Conservation (phyloP, 768 basidiomycete species). For the Chalciporus piperatus region DNA sequence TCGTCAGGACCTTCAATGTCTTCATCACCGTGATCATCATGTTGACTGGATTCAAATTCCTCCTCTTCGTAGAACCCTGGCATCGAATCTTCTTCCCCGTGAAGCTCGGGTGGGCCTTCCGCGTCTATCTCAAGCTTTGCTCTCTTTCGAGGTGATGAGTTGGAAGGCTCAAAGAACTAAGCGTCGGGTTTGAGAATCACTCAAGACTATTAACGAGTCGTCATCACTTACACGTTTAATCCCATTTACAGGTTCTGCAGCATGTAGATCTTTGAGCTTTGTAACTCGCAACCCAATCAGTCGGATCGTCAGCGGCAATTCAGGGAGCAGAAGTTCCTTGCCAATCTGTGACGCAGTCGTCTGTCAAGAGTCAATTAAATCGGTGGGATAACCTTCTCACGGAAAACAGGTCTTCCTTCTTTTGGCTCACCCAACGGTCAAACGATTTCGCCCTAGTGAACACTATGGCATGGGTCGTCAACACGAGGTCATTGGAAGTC, state of each 20-base stretch:
- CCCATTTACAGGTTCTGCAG: slow-evolving; percentile 42
- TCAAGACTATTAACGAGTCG: not conserved
- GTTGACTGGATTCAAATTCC: slow-evolving; percentile 26
- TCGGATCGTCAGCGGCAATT: slow-evolving; percentile 75
- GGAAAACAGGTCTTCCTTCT: slow-evolving; percentile 72
- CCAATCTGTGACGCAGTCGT: slow-evolving; percentile 53
- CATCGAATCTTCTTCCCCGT: slow-evolving; percentile 38
- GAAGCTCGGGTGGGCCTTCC: slow-evolving; percentile 18
- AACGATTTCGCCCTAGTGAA: slow-evolving; percentile 84
- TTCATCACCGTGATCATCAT: slow-evolving; percentile 6
- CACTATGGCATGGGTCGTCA: slow-evolving; percentile 38
- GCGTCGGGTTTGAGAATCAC: not conserved
- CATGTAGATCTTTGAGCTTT: slow-evolving; percentile 80
- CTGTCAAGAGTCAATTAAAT: not conserved
- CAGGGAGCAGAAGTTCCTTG: slow-evolving; percentile 75
- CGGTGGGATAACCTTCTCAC: slow-evolving; percentile 39
- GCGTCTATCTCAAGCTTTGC: slow-evolving; percentile 28
- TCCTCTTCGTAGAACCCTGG: slow-evolving; percentile 53
- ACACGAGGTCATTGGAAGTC: not conserved
- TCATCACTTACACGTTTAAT: slow-evolving; percentile 68
- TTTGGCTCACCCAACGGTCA: slow-evolving; percentile 67
- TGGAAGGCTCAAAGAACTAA: slow-evolving; percentile 58
- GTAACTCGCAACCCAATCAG: slow-evolving; percentile 88
- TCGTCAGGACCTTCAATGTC: slow-evolving; percentile 9
- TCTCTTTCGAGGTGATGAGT: slow-evolving; percentile 39